These are phyloP conservation scores for Cercospora janseana DNA, from an alignment of 2,329 filamentous ascomycete species.

Conservation along the genomic window DNA sequence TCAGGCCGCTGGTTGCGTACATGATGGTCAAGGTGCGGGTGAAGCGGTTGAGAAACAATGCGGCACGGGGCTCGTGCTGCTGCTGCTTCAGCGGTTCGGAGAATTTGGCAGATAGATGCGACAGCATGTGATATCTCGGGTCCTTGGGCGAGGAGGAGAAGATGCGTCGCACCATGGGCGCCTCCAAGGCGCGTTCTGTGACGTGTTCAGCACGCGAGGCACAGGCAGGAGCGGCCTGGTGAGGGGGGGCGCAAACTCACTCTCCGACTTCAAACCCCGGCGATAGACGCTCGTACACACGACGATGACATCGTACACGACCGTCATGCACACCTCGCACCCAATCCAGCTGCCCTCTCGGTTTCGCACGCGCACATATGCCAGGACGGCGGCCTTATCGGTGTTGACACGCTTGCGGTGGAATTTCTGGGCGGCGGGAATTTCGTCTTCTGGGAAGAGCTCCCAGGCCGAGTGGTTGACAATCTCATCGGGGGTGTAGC, in stretches of 20 bases:
- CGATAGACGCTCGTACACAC: conserved; percentile 79
- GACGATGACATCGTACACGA: conserved; percentile 84
- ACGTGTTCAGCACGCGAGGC: conserved; percentile 13
- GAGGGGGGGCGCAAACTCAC: conserved; percentile 59
- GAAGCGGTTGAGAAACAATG: conserved; percentile 82
- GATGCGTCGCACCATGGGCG: conserved; percentile 72
- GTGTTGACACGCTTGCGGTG: conserved; percentile 71
- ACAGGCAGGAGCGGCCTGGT: neutral
- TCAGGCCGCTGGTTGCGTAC: conserved; percentile 77
- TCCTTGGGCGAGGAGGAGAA: conserved; percentile 81
- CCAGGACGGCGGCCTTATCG: conserved; percentile 80
- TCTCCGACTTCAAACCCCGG: conserved; percentile 66
- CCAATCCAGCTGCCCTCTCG: conserved; percentile 69
- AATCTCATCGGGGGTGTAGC: conserved; percentile 73
- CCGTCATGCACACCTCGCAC: conserved; percentile 85
- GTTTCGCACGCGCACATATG: conserved; percentile 71
- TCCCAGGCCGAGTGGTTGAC: conserved; percentile 76
- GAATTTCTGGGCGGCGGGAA: conserved; percentile 69
- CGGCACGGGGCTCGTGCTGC: conserved; percentile 72
- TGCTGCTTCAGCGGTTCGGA: conserved; percentile 55
- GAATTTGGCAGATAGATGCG: conserved; percentile 81
- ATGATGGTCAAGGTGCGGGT: conserved; percentile 79
- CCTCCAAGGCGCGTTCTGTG: conserved; percentile 72
- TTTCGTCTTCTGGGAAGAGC: conserved; percentile 80
- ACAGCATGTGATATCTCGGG: conserved; percentile 85